Conservation (phyloP, 768 basidiomycete species). For the Rhodotorula graminis region DNA sequence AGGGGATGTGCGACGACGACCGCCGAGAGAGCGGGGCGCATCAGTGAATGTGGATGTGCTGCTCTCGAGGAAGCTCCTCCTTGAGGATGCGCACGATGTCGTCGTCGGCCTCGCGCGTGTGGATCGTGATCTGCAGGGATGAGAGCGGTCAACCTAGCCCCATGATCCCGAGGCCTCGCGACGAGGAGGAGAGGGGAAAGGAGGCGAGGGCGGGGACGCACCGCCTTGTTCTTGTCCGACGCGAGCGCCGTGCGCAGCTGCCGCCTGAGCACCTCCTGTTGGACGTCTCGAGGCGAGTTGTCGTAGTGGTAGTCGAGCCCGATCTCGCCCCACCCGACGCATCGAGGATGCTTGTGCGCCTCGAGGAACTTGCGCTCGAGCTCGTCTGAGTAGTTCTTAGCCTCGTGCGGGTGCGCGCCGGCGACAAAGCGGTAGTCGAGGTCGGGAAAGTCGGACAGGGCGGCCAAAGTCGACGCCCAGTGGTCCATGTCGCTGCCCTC, state of each 20-base stretch:
- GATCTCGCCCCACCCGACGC: conserved; percentile 85
- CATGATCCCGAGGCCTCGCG: accelerated
- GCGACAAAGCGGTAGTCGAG: conserved; percentile 78
- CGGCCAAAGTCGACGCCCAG: conserved; percentile 9
- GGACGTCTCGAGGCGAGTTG: conserved; percentile 64
- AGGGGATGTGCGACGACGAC: too few relatives aligned
- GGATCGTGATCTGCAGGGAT: conserved; percentile 59
- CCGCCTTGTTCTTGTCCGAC: conserved; percentile 59
- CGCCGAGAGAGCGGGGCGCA: conserved; percentile 46
- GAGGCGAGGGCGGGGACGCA: background rate
- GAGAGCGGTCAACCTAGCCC: background rate
- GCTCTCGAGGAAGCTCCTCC: conserved; percentile 65
- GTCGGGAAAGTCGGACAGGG: conserved; percentile 15
- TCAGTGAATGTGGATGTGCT: conserved; percentile 81
- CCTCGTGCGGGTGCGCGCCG: conserved; percentile 60
- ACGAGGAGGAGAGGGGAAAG: background rate
- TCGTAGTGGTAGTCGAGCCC: conserved; percentile 79
- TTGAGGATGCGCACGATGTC: conserved; percentile 76
- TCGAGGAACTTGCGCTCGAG: conserved; percentile 66
- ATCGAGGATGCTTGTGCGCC: conserved; percentile 59
- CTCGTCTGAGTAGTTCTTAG: conserved; percentile 61
- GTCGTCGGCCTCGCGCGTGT: conserved; percentile 77
- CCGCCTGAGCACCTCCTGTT: conserved; percentile 61
- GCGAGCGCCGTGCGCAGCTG: conserved; percentile 65
- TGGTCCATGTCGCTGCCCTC: conserved; percentile 50